Base-by-base conservation (phyloP, 2,329 filamentous ascomycete genomes). In the Zasmidium cellare region DNA sequence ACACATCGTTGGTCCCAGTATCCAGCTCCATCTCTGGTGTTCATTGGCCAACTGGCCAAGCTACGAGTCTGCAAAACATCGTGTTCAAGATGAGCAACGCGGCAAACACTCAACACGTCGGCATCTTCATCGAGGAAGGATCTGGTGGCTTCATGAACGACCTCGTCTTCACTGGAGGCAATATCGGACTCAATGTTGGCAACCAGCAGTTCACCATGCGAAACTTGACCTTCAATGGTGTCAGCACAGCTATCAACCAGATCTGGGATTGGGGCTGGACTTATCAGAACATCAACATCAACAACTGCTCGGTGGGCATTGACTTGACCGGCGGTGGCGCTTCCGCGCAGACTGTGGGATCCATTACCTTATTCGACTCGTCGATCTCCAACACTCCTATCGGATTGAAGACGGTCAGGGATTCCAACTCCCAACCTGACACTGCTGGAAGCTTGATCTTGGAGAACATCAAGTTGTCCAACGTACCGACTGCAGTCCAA, bases 211-310 rank as follows among this genome's bases (percentile, higher is more conserved):
- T 66, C 47, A 87, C 84, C 0, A 83, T 81, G 58, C 78, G 80
- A 9, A 83, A 84, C 61, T 63, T 87, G 25, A 78, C 73, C 0
- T 84, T 86, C 67, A 76, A 79, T 44, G 74, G 78, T 46, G 76
- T 76, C 18, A 72, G 76, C 1, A 85, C 81, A 0, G 82, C 80
- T 1, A 83, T 87, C 48, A 78, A 80, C 22, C 78, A 84, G 61
- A 72, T 82, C 9, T 87, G 83, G 83, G 75, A 84, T 58, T 87
- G 84, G 84, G 81, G 81, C 0, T 87, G 79, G 79, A 82, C 79
- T 0, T 64, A 64, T 54, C 46, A 62, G 53, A 62, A 55, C 41
- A 64, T 77, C 3, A 68, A 86, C 41, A 76, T 86, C 63, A 77
- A 78, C 53, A 82, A 83, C 66, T 84, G 82, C 65, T 68, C 71